phyloP scores from a whole-genome alignment of 2,329 filamentous ascomycete species.

The Curvularia sp. region DNA sequence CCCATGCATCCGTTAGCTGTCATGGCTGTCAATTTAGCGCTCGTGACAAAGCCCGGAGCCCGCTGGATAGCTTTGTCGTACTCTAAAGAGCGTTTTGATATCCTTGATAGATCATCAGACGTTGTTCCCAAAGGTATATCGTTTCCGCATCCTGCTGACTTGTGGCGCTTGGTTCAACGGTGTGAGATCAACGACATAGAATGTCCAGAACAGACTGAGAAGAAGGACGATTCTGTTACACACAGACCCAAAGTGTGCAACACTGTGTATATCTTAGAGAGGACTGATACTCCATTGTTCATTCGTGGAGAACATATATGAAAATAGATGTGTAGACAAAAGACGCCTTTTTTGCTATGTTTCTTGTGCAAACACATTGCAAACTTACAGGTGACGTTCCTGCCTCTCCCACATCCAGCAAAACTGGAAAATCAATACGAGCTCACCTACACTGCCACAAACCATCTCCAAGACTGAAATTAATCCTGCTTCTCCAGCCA shows the following conservation, averaged over 20 bases:
- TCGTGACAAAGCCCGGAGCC: constrained; percentile 46
- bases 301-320: constrained; percentile 21
- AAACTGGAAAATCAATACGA: too few species aligned
- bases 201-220: constrained; percentile 19
- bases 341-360: neutral
- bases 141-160: constrained; percentile 47
- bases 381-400: too few species aligned
- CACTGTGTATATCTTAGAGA: constrained; percentile 50
- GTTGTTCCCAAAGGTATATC: constrained; percentile 36
- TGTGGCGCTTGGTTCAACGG: constrained; percentile 49
- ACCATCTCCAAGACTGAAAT: neutral
- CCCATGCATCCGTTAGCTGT: constrained; percentile 49
- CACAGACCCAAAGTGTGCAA: constrained; percentile 49
- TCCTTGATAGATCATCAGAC: constrained; percentile 22
- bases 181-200: constrained; percentile 40
- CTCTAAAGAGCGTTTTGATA: constrained; percentile 50
- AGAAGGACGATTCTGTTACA: constrained; percentile 22
- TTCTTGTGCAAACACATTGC: too few species aligned
- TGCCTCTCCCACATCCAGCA: too few species aligned
- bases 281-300: constrained; percentile 43
- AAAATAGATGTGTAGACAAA: neutral
- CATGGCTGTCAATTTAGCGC: constrained; percentile 51
- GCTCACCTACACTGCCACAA: neutral
- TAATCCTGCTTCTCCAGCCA: constrained; percentile 52
- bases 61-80: constrained; percentile 53